Percentiles rank a stretch among this genome's conserved stretches.
phyloP scores from a whole-genome alignment of 106 monocot species.

The Xerophyta viscosa region DNA sequence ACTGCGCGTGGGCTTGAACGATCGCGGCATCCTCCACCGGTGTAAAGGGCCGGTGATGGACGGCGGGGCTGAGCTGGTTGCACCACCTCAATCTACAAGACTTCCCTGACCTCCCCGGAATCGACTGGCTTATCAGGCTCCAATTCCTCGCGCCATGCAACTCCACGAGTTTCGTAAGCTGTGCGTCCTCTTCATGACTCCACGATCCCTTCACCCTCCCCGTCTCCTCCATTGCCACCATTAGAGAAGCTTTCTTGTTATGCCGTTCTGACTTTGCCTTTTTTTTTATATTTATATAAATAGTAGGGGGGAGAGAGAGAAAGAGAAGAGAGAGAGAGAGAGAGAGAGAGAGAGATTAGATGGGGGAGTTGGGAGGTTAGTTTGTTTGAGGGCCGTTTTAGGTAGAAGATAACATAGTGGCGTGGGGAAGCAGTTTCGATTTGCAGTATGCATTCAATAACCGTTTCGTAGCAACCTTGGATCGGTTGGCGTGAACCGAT shows the following conservation, averaged over 20 bases:
- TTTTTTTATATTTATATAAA: background rate
- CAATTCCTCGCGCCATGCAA: conserved; percentile 27
- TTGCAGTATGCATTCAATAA: conserved; percentile 1
- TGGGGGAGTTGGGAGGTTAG: background rate
- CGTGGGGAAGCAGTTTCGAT: background rate
- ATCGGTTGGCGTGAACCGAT: conserved; percentile 2
- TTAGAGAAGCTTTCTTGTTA: background rate
- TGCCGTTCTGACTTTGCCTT: background rate
- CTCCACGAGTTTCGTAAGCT: conserved; percentile 18
- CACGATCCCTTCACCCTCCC: conserved; percentile 29
- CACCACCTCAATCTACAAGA: conserved; percentile 35
- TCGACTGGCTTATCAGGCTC: conserved; percentile 21
- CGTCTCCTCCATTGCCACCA: background rate
- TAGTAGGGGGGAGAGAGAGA: background rate
- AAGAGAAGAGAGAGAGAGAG: background rate
- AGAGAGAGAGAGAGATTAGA: too few species aligned
- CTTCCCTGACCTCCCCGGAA: conserved; percentile 30
- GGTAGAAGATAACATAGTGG: background rate
- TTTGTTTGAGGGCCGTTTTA: conserved; percentile 8
- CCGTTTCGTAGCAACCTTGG: conserved; percentile 4
- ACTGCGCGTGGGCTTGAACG: conserved; percentile 22
- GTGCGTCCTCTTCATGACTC: conserved; percentile 31
- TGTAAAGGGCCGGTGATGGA: conserved; percentile 32
- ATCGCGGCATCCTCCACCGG: conserved; percentile 31
- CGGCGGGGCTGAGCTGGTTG: conserved; percentile 39